Conservation (phyloP, 2,329 filamentous ascomycete genomes). For the Ophiostoma fasciatum region DNA sequence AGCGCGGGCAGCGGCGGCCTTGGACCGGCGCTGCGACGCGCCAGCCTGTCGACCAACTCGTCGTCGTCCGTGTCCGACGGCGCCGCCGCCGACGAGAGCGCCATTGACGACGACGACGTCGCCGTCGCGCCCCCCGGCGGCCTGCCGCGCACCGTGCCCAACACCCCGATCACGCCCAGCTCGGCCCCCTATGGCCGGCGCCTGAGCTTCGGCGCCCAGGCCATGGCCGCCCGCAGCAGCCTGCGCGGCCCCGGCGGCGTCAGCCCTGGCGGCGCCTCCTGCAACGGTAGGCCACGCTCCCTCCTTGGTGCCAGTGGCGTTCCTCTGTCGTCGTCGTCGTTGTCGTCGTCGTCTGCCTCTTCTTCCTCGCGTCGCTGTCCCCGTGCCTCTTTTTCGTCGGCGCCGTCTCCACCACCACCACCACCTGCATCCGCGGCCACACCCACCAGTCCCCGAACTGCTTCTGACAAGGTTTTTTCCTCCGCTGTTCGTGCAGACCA, state of each 20-base stretch:
- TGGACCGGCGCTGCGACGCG: conserved; percentile 41
- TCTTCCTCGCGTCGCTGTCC: neutral
- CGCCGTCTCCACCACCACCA: too few species aligned
- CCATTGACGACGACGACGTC: conserved; percentile 53
- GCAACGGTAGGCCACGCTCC: conserved; percentile 42
- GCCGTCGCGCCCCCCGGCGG: conserved; percentile 30
- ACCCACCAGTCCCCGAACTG: conserved; percentile 37
- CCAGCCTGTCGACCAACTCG: conserved; percentile 54
- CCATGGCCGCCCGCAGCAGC: conserved; percentile 40
- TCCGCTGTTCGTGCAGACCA: conserved; percentile 55
- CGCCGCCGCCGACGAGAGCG: conserved; percentile 57
- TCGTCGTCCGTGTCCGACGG: conserved; percentile 22
- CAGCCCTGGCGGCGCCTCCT: conserved; percentile 36
- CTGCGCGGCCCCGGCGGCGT: conserved; percentile 42
- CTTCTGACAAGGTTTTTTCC: conserved; percentile 44
- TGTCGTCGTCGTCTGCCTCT: neutral
- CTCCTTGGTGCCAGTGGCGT: too few species aligned
- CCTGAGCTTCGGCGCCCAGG: conserved; percentile 79
- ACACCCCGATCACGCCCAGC: too few species aligned
- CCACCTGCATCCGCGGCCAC: too few species aligned
- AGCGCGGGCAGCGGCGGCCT: conserved; percentile 25
- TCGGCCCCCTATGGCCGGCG: conserved; percentile 58
- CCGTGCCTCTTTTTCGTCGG: too few species aligned
- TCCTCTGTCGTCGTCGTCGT: conserved; percentile 8
- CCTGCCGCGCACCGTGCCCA: conserved; percentile 40